These are phyloP conservation scores for Trichosporon sp. DNA, from an alignment of 1,284 basidiomycete genomes.

Conservation along the genomic window DNA sequence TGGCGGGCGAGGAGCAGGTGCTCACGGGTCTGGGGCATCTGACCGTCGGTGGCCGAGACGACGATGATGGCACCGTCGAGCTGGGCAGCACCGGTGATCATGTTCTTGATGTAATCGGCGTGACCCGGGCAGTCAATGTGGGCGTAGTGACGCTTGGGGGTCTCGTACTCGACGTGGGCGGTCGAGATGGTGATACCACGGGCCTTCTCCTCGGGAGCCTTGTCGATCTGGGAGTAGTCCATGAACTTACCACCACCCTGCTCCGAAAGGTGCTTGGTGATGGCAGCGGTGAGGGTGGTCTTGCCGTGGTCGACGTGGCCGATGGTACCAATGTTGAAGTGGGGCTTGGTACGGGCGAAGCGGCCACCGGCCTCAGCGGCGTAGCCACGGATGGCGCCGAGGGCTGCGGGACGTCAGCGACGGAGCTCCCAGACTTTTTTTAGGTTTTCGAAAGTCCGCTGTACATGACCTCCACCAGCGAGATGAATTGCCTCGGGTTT, in stretches of 20 bases:
- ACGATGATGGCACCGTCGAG: constrained; percentile 98
- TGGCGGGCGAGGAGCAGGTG: constrained; percentile 96
- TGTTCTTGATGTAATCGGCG: constrained; percentile 82
- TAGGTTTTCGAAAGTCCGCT: not conserved
- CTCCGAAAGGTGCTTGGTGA: constrained; percentile 90
- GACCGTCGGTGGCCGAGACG: constrained; percentile 97
- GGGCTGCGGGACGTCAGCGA: constrained; percentile 9
- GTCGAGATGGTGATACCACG: constrained; percentile 95
- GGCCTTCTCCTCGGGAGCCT: constrained; percentile 99
- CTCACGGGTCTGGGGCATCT: constrained; percentile 99
- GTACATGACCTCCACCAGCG: not conserved
- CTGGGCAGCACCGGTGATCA: constrained; percentile 99
- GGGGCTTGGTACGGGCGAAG: constrained; percentile 84
- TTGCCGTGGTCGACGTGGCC: constrained; percentile 90
- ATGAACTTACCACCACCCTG: constrained; percentile 88
- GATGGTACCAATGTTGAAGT: constrained; percentile 97
- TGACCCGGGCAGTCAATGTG: constrained; percentile 94
- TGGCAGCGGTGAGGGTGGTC: constrained; percentile 97
- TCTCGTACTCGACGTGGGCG: constrained; percentile 97
- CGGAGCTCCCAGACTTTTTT: not conserved
- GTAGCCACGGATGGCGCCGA: constrained; percentile 51
- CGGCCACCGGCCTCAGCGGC: constrained; percentile 67
- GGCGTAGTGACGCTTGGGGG: constrained; percentile 86
- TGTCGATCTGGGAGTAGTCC: constrained; percentile 98
- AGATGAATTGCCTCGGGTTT: not conserved